Conservation (phyloP, 2,329 filamentous ascomycete species). For the Cryoendolithus antarcticus region DNA sequence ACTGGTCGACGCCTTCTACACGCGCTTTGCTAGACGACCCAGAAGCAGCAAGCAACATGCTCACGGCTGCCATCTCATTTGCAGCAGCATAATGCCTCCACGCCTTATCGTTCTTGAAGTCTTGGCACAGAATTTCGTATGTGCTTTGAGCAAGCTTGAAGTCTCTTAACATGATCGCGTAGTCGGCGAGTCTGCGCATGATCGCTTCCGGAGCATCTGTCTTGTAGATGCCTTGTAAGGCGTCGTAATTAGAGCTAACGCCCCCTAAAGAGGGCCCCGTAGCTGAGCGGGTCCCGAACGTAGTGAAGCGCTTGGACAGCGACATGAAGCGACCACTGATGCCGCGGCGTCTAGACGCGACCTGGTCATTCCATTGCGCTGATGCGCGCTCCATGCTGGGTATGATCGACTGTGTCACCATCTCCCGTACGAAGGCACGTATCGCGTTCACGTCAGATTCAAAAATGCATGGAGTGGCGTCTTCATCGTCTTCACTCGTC, state of each 20-base stretch:
- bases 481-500: constrained; percentile 55
- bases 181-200: constrained; percentile 88
- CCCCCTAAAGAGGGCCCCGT: constrained; percentile 36
- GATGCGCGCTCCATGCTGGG: constrained; percentile 92
- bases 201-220: constrained; percentile 78
- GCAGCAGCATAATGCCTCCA: constrained; percentile 91
- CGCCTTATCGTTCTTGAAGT: constrained; percentile 90
- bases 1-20: constrained; percentile 68
- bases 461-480: constrained; percentile 68
- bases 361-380: constrained; percentile 91
- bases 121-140: constrained; percentile 77
- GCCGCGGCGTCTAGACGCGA: constrained; percentile 78
- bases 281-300: constrained; percentile 57
- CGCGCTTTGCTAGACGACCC: constrained; percentile 62
- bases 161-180: constrained; percentile 91
- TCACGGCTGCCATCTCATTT: constrained; percentile 88
- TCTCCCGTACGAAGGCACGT: constrained; percentile 78
- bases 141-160: constrained; percentile 87
- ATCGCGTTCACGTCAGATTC: constrained; percentile 86
- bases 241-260: constrained; percentile 61
- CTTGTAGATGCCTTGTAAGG: constrained; percentile 64
- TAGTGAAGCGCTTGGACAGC: constrained; percentile 77
- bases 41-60: constrained; percentile 60
- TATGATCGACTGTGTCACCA: constrained; percentile 87
- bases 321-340: constrained; percentile 90